A percentile compares a stretch with the other conserved stretches of the same genome.
Evolutionary conservation across 1,284 basidiomycete genomes (phyloP).

Genomic region (Cystobasidium slooffiae): DNA sequence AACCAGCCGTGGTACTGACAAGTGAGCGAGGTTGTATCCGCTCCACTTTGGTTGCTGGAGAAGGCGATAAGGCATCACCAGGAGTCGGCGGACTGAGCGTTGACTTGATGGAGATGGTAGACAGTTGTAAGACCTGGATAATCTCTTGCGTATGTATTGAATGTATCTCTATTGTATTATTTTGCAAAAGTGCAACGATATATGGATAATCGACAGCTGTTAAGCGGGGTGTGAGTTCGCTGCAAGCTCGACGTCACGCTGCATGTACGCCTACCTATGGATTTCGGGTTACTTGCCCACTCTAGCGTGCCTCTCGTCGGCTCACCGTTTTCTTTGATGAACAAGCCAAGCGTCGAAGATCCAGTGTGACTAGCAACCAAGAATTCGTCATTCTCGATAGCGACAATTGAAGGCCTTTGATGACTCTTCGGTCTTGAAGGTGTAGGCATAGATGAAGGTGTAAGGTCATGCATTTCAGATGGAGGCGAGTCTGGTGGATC

Average conservation of each 20-base stretch:
- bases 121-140: conserved; percentile 70
- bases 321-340: conserved; percentile 79
- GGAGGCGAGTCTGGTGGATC: conserved; percentile 49
- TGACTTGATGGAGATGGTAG: conserved; percentile 56
- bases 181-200: conserved; percentile 74
- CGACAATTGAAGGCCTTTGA: conserved; percentile 39
- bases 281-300: conserved; percentile 76
- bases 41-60: conserved; percentile 52
- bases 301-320: conserved; percentile 84
- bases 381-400: conserved; percentile 70
- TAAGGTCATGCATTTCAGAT: conserved; percentile 23
- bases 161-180: conserved; percentile 79
- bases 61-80: conserved; percentile 51
- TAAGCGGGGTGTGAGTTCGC: conserved; percentile 11
- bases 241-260: neutral
- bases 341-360: conserved; percentile 73
- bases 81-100: neutral
- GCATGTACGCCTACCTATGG: conserved; percentile 66
- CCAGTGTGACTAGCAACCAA: conserved; percentile 57
- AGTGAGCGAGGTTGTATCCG: conserved; percentile 55
- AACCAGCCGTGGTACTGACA: conserved; percentile 36
- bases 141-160: conserved; percentile 74
- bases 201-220: conserved; percentile 80
- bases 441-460: neutral
- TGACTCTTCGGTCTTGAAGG: conserved; percentile 23